phyloP scores from a whole-genome alignment of 176 grass and related monocot genomes.

The Juncus effusus region DNA sequence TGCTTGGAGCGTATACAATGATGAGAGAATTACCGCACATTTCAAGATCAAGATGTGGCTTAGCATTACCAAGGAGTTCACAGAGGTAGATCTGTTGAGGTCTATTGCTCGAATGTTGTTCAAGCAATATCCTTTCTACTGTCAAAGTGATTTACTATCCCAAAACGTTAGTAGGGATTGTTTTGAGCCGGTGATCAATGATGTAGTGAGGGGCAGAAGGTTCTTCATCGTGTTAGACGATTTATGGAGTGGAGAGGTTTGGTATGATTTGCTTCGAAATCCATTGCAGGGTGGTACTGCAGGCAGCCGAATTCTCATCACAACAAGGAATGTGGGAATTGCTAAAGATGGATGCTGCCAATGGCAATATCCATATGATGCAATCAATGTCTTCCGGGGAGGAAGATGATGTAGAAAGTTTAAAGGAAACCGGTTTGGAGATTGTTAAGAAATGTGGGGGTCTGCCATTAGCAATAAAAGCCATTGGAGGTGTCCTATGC shows the following conservation, averaged over 20 bases:
- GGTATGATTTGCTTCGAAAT: constrained; percentile 6
- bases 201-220: constrained; percentile 5
- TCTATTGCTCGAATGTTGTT: constrained; percentile 6
- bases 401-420: neutral
- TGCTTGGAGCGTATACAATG: constrained; percentile 36
- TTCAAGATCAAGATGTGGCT: constrained; percentile 33
- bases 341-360: constrained; percentile 10
- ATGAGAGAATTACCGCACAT: neutral
- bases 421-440: constrained; percentile 13
- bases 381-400: neutral
- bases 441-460: constrained; percentile 39
- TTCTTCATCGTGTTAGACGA: neutral
- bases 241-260: constrained; percentile 32
- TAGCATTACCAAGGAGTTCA: constrained; percentile 30
- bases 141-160: too few species aligned
- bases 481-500: constrained; percentile 21
- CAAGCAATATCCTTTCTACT: neutral
- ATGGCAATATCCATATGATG: constrained; percentile 7
- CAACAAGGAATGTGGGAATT: constrained; percentile 26
- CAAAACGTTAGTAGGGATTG: neutral
- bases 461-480: constrained; percentile 36
- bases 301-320: constrained; percentile 11
- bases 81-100: constrained; percentile 15
- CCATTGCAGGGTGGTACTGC: neutral
- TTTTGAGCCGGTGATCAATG: neutral